Evolutionary conservation across 2,329 filamentous ascomycete species (phyloP).

Genomic region (Penicillium sp.): DNA sequence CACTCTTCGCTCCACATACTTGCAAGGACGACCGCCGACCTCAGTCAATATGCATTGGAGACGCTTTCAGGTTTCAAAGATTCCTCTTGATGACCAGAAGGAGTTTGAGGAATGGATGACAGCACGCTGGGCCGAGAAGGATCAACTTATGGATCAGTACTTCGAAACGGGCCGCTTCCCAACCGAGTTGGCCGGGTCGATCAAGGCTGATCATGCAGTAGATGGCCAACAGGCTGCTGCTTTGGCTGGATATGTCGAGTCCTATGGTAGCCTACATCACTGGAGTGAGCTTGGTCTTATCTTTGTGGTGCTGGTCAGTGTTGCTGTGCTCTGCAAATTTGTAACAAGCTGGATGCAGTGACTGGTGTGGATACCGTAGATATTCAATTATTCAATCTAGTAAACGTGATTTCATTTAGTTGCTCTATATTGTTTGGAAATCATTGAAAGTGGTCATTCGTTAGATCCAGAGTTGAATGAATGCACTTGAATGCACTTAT

Average conservation of each 20-base stretch:
- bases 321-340: conserved; percentile 32
- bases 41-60: conserved; percentile 98
- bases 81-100: conserved; percentile 71
- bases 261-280: conserved; percentile 40
- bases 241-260: conserved; percentile 42
- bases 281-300: conserved; percentile 45
- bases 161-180: conserved; percentile 76
- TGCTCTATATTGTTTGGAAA: not conserved
- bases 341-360: conserved; percentile 16
- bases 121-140: conserved; percentile 88
- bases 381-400: not conserved
- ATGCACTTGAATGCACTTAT: not conserved
- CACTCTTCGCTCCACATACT: conserved; percentile 79
- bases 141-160: conserved; percentile 81
- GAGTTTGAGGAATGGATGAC: conserved; percentile 82
- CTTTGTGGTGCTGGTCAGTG: conserved; percentile 39
- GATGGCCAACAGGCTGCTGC: conserved; percentile 30
- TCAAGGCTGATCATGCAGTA: conserved; percentile 42
- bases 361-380: not conserved
- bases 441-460: not conserved
- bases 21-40: conserved; percentile 83
- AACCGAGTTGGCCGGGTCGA: conserved; percentile 56
- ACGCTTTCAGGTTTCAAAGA: conserved; percentile 73
- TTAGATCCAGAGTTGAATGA: not conserved
- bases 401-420: not conserved